Evolutionary conservation across 2,329 filamentous ascomycete genomes (phyloP).

Genomic region (Trichoderma gracile): DNA sequence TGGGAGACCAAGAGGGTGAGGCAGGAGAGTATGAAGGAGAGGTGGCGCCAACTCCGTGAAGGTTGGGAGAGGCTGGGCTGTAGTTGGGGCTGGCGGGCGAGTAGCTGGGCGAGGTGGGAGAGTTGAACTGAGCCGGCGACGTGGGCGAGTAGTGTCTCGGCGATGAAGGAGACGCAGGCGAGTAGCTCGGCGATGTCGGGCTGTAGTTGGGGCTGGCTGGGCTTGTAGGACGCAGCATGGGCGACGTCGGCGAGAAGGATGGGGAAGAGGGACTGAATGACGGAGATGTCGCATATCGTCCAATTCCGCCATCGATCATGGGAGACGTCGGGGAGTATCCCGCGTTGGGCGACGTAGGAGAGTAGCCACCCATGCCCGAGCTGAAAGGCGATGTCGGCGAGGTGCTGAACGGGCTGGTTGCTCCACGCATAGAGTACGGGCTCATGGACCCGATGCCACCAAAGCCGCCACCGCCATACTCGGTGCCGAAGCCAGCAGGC

Average conservation of each 20-base stretch:
- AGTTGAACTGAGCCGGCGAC: constrained; percentile 72
- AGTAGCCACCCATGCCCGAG: constrained; percentile 62
- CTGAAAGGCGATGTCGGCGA: constrained; percentile 67
- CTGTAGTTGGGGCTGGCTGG: constrained; percentile 63
- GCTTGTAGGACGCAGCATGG: constrained; percentile 56
- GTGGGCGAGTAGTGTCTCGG: constrained; percentile 64
- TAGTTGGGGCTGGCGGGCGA: constrained; percentile 71
- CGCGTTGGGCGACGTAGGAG: constrained; percentile 72
- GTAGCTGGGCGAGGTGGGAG: constrained; percentile 73
- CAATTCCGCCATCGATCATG: constrained; percentile 55
- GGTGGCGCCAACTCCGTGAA: constrained; percentile 47
- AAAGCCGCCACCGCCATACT: constrained; percentile 57
- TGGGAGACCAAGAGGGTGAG: constrained; percentile 77
- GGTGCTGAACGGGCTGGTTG: constrained; percentile 74
- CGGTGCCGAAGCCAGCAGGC: constrained; percentile 64
- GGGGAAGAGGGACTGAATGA: constrained; percentile 65
- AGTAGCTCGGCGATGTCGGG: constrained; percentile 66
- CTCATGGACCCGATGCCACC: constrained; percentile 57
- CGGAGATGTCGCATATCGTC: constrained; percentile 59
- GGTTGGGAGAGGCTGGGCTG: constrained; percentile 66
- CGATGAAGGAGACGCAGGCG: constrained; percentile 60
- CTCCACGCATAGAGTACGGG: constrained; percentile 61
- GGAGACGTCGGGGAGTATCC: constrained; percentile 77
- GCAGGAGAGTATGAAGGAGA: constrained; percentile 67
- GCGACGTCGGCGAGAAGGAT: constrained; percentile 64